Evolutionary conservation across 2,329 filamentous ascomycete species (phyloP).

Genomic region (Cladosporium colombiae): DNA sequence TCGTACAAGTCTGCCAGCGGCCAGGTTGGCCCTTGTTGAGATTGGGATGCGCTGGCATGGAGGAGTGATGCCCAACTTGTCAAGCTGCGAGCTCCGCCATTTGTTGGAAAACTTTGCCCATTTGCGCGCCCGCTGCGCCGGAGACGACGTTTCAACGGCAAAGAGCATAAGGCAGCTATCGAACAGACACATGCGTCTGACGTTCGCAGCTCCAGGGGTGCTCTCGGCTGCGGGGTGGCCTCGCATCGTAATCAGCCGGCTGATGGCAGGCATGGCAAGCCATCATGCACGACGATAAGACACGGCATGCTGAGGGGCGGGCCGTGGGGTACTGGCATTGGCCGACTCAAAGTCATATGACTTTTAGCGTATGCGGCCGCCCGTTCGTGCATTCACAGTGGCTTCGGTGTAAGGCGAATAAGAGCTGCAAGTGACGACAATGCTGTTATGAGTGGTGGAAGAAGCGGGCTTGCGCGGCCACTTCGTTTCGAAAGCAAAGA

Average conservation of each 20-base stretch:
- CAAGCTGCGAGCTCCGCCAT: conserved; percentile 5
- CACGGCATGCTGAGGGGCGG: conserved; percentile 19
- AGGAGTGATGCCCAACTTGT: conserved; percentile 15
- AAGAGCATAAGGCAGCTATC: neutral
- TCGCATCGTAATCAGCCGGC: conserved; percentile 10
- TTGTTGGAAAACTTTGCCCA: neutral
- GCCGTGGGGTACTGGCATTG: conserved; percentile 31
- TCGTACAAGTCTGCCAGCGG: neutral
- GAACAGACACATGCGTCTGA: conserved; percentile 7
- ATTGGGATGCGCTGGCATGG: conserved; percentile 5
- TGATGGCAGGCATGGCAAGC: conserved; percentile 17
- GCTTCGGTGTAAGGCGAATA: conserved; percentile 24
- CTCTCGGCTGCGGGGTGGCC: conserved; percentile 12
- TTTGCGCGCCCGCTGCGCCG: neutral
- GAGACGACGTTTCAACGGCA: conserved; percentile 11
- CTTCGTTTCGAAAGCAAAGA: conserved; percentile 13
- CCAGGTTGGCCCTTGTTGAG: neutral
- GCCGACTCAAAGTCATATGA: conserved; percentile 29
- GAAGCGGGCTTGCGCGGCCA: conserved; percentile 2
- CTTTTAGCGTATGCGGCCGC: conserved; percentile 24
- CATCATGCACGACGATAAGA: conserved; percentile 23
- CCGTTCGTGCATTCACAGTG: conserved; percentile 20
- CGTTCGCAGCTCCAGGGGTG: conserved; percentile 12
- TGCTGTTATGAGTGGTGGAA: conserved; percentile 9
- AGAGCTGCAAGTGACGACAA: conserved; percentile 11